Percentiles rank a stretch among this genome's conserved stretches.
Conservation (phyloP, 2,329 filamentous ascomycete genomes). For the Fusarium bactridioides region DNA sequence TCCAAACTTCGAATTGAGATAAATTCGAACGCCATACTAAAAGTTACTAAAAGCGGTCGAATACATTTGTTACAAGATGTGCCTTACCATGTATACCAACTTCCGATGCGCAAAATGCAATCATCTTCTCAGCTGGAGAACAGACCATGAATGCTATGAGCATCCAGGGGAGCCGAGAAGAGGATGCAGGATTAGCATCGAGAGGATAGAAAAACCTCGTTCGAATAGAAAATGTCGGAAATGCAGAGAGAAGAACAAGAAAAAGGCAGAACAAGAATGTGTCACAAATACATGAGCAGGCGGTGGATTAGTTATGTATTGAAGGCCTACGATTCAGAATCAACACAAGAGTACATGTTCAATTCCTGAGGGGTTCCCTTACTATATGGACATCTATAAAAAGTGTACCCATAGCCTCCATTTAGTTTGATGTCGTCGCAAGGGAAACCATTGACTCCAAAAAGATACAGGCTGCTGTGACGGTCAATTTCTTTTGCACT, state of each 20-base stretch:
- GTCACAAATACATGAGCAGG: no score
- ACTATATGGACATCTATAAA: no score
- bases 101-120: background rate
- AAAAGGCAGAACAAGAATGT: accelerated
- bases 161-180: background rate
- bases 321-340: accelerated
- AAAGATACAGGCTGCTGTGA: no score
- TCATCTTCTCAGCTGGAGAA: background rate
- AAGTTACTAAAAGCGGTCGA: accelerated
- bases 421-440: no score
- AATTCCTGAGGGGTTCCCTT: accelerated
- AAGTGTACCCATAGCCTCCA: no score
- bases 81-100: background rate
- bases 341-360: no score
- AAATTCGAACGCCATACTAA: accelerated
- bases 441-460: no score
- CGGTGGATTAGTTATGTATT: accelerated
- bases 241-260: accelerated
- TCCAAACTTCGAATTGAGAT: accelerated
- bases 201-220: background rate
- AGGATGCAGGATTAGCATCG: background rate
- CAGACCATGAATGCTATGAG: background rate
- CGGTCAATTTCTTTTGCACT: no score
- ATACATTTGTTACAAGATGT: background rate
- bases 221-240: accelerated